Conservation (phyloP, 176 grass and related monocot genomes). For the Carex parvula region DNA sequence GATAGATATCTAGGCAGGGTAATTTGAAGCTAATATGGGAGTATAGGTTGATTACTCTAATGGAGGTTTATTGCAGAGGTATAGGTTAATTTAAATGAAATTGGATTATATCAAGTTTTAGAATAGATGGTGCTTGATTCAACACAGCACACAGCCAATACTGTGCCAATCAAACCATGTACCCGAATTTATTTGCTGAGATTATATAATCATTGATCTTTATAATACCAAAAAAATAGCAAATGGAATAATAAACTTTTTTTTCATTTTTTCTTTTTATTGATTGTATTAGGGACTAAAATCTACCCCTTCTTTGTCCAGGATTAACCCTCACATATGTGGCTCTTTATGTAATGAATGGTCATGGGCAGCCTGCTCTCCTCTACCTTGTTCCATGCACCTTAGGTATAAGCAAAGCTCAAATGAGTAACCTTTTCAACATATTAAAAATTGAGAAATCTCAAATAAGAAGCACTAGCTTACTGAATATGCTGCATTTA, state of each 20-base stretch:
- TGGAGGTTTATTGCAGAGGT: neutral
- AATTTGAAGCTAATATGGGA: neutral
- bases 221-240: neutral
- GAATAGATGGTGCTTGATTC: neutral
- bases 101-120: neutral
- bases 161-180: neutral
- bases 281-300: neutral
- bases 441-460: neutral
- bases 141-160: neutral
- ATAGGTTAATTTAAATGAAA: neutral
- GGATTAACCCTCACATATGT: conserved; percentile 82
- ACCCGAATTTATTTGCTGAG: neutral
- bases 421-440: neutral
- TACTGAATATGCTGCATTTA: neutral
- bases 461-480: neutral
- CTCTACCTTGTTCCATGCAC: conserved; percentile 98
- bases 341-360: conserved; percentile 74
- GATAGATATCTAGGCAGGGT: neutral
- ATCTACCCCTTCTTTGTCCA: conserved; percentile 23
- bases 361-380: conserved; percentile 80
- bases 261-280: neutral
- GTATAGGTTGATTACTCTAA: neutral
- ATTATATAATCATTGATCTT: neutral
- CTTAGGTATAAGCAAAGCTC: conserved; percentile 46
- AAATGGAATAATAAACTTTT: neutral